These are phyloP conservation scores for Leptodontidium sp. DNA, from an alignment of 2,329 filamentous ascomycete genomes.

Conservation along the genomic window DNA sequence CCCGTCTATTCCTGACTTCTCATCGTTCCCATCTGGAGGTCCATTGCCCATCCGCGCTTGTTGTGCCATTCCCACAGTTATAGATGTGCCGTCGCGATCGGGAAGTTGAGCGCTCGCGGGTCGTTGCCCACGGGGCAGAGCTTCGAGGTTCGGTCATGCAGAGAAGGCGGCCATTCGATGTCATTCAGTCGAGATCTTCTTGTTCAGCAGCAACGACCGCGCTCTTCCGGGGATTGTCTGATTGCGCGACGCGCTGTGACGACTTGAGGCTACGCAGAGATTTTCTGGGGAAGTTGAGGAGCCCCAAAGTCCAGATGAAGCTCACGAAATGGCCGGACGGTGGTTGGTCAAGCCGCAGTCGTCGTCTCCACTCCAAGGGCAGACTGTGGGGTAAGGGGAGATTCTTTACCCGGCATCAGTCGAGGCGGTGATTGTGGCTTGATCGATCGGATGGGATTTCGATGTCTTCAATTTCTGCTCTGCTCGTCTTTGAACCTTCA, in stretches of 20 bases:
- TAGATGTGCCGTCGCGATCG: constrained; percentile 13
- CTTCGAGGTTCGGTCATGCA: constrained; percentile 23
- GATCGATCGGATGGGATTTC: not conserved
- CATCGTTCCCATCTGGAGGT: constrained; percentile 24
- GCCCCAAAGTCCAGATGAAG: constrained; percentile 10
- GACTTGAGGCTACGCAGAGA: constrained; percentile 15
- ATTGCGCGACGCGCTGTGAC: constrained; percentile 11
- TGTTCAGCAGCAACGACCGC: not conserved
- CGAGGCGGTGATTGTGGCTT: constrained; percentile 1
- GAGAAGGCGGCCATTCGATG: not conserved
- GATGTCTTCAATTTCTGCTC: constrained; percentile 15
- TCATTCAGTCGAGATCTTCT: not conserved
- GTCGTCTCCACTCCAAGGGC: not conserved
- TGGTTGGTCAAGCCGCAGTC: constrained; percentile 8
- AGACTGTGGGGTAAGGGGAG: not conserved
- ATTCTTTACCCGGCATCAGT: constrained; percentile 1
- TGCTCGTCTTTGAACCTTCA: constrained; percentile 1
- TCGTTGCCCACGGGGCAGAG: constrained; percentile 26
- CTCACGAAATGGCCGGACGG: not conserved
- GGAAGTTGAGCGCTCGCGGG: constrained; percentile 4
- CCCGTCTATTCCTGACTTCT: constrained; percentile 25
- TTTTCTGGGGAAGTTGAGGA: constrained; percentile 20
- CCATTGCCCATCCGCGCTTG: constrained; percentile 27
- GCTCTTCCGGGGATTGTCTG: not conserved
- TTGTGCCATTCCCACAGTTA: constrained; percentile 26